Evolutionary conservation across 305 asterid species (phyloP).

Genomic region (Fraxinus velutina): DNA sequence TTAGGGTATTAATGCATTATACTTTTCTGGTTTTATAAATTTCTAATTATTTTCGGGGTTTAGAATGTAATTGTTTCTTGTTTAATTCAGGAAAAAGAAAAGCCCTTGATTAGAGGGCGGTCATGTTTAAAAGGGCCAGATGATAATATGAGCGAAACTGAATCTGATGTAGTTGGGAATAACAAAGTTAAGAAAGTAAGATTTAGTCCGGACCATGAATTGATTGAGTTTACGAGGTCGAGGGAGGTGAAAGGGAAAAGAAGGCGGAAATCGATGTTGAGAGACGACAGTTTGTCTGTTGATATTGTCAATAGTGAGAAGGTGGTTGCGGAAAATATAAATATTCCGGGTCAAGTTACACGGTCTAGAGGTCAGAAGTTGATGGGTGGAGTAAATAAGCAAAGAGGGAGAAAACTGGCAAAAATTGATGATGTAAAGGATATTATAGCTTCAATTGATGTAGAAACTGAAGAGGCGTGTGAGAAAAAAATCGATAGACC

Average conservation of each 20-base stretch:
- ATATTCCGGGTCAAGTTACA: conserved; percentile 6
- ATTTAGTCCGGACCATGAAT: conserved; percentile 63
- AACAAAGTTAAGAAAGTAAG: conserved; percentile 60
- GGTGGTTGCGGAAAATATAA: conserved; percentile 11
- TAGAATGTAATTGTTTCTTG: neutral
- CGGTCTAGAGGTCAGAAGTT: conserved; percentile 24
- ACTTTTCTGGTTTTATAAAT: neutral
- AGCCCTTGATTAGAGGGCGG: conserved; percentile 26
- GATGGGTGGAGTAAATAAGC: conserved; percentile 20
- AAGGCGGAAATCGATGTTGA: conserved; percentile 29
- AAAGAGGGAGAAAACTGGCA: conserved; percentile 20
- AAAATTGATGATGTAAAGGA: neutral
- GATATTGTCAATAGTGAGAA: conserved; percentile 21
- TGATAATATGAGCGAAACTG: conserved; percentile 33
- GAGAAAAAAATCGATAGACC: conserved; percentile 26
- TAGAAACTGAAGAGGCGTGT: conserved; percentile 5
- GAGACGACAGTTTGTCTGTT: conserved; percentile 20
- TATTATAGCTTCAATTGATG: neutral
- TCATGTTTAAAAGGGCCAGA: conserved; percentile 27
- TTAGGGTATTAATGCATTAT: neutral
- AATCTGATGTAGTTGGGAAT: conserved; percentile 26
- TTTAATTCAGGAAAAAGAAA: conserved; percentile 38
- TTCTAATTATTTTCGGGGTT: neutral
- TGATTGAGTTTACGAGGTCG: conserved; percentile 53
- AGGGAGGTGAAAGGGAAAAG: conserved; percentile 24